phyloP scores from a whole-genome alignment of 306 rosid species.

The Geum urbanum region DNA sequence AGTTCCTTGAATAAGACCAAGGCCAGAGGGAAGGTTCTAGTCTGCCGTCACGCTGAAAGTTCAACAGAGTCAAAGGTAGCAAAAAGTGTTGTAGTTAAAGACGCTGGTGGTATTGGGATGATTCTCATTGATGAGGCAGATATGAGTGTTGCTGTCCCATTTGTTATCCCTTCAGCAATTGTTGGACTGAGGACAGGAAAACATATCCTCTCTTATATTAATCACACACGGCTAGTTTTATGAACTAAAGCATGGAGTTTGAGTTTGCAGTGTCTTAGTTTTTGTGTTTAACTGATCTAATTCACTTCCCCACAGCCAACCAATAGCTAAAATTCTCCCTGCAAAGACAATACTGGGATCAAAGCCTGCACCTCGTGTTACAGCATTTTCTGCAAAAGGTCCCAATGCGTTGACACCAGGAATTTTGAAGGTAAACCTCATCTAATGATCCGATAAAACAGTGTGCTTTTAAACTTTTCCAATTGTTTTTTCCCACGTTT shows the following conservation, averaged over 20 bases:
- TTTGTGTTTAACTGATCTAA: constrained; percentile 24
- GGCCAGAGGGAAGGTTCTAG: constrained; percentile 69
- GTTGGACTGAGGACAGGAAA: constrained; percentile 45
- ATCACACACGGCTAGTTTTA: constrained; percentile 45
- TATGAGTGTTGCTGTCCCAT: constrained; percentile 55
- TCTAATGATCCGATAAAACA: constrained; percentile 7
- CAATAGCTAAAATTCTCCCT: constrained; percentile 45
- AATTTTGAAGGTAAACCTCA: constrained; percentile 62
- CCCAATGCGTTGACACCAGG: constrained; percentile 74
- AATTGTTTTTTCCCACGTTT: background rate
- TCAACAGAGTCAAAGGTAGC: constrained; percentile 58
- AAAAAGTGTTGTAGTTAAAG: constrained; percentile 57
- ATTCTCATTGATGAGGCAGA: constrained; percentile 60
- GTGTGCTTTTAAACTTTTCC: background rate
- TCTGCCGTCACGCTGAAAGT: constrained; percentile 60
- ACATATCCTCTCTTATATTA: constrained; percentile 46
- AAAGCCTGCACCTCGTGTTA: constrained; percentile 69
- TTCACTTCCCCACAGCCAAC: constrained; percentile 35
- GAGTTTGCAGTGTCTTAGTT: background rate
- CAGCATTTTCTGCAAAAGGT: constrained; percentile 80
- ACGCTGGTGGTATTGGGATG: constrained; percentile 79
- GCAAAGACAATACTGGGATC: constrained; percentile 60
- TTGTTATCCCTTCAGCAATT: constrained; percentile 65
- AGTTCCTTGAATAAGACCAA: constrained; percentile 69
- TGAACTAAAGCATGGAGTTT: constrained; percentile 21